These are phyloP conservation scores for Pichia sp. DNA, from an alignment of 1,139 yeast genomes.

Conservation along the genomic window DNA sequence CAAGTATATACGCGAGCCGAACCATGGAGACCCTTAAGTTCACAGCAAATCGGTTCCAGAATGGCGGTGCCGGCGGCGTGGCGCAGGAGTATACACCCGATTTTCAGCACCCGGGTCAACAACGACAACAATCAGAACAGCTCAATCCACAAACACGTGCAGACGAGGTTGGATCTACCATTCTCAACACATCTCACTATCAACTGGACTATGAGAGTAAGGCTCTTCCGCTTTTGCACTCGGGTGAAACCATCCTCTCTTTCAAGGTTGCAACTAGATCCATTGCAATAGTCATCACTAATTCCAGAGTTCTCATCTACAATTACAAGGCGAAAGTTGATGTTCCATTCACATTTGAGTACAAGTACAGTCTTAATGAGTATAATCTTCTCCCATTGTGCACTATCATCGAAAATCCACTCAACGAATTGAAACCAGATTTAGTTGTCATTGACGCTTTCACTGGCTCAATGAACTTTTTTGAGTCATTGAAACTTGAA, in stretches of 20 bases:
- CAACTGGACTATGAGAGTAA: background rate
- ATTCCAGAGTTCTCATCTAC: constrained; percentile 59
- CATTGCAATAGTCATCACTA: constrained; percentile 52
- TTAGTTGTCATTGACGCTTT: constrained; percentile 50
- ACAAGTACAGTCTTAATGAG: constrained; percentile 29
- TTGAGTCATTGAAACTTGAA: constrained; percentile 45
- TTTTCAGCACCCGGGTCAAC: no score
- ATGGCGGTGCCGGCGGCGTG: no score
- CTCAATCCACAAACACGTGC: no score
- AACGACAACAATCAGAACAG: no score
- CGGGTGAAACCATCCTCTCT: constrained; percentile 9
- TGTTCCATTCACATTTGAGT: constrained; percentile 50
- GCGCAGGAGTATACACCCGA: no score
- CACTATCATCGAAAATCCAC: constrained; percentile 57
- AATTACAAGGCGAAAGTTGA: constrained; percentile 54
- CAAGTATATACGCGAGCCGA: no score
- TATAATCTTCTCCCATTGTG: constrained; percentile 45
- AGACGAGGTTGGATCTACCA: no score
- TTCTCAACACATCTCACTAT: background rate
- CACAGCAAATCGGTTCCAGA: background rate
- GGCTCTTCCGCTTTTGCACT: constrained; percentile 33
- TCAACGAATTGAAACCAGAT: constrained; percentile 52
- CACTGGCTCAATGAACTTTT: constrained; percentile 51
- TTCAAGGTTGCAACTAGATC: constrained; percentile 1
- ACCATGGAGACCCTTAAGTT: background rate